Evolutionary conservation across 345 rosid genomes (phyloP), one percentile per base, ranked within the genome.

Genomic region (Bruguiera sexangula): DNA sequence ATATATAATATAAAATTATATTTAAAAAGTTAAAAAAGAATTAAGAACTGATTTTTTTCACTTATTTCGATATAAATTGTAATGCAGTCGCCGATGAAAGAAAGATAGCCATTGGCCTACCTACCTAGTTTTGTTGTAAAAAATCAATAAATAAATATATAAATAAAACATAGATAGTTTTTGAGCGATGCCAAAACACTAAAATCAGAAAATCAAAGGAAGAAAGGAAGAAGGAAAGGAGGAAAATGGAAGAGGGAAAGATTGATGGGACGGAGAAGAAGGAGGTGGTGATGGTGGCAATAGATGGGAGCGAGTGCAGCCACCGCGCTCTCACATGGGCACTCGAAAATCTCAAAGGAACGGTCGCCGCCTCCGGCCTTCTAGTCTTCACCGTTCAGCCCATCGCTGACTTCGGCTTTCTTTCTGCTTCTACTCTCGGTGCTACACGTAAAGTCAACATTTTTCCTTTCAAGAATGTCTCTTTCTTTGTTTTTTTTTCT

Each of bases 281-380:
- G 83, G 87, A 80, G 90, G 82, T 82, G 70, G 86, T 88, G 60
- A 86, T 90, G 96, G 85, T 92, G 39, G 91, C 95, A 21, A 82
- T 90, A 2, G 98, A 90, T 57, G 93, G 88, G 6, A 92, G 90
- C 74, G 95, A 92, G 31, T 87, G 80, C 74, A 90, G 96, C 70
- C 76, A 76, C 74, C 52, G 68, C 37, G 95, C 98, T 53, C 86
- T 92, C 2, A 53, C 57, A 16, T 92, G 98, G 98, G 68, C 81
- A 2, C 85, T 92, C 13, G 71, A 71, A 0, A 78, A 79, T 76
- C 81, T 92, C 11, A 69, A 57, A 8, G 85, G 82, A 20, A 67
- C 75, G 22, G 63, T 90, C 67, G 29, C 80, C 29, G 60, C 60
- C 46, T 87, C 91, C 21, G 70, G 80, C 1, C 77, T 92, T 52